Evolutionary conservation across 306 rosid species (phyloP), one percentile per base, ranked within the genome.

Genomic region (Sesbania bispinosa): DNA sequence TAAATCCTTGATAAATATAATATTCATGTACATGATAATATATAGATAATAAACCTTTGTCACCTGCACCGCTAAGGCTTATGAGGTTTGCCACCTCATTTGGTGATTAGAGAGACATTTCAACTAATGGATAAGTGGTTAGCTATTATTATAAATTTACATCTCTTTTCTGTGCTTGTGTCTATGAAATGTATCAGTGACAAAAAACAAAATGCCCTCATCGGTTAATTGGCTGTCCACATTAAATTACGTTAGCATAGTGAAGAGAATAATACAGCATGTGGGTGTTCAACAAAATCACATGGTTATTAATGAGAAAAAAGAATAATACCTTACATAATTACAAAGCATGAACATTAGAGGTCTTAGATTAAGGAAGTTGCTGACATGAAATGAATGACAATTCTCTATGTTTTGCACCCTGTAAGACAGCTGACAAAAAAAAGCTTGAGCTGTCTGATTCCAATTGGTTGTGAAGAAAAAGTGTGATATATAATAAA

Each of bases 21-120:
- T 69, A 66, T 77, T 73, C 67, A 10, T 64, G 62, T 54, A 55
- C 81, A 87, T 77, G 88, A 85, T 82, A 87, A 85, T 83, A 85
- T 83, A 72, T 79, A 77, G 76, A 74, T 71, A 54, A 79, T 78
- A 14, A 73, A 64, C 76, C 32, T 29, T 45, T 63, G 69, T 66
- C 30, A 68, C 62, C 60, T 70, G 59, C 70, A 76, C 58, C 77
- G 62, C 54, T 73, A 79, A 67, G 79, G 51, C 42, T 71, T 39
- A 60, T 47, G 53, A 69, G 55, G 46, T 26, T 77, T 66, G 75
- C 73, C 77, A 73, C 78, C 69, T 55, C 75, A 70, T 14, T 8
- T 71, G 52, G 50, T 41, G 74, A 30, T 55, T 24, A 58, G 62
- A 41, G 30, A 46, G 59, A 50, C 61, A 48, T 47, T 63, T 71